Percentiles rank a stretch among this genome's conserved stretches.
Conservation (phyloP, 2,329 filamentous ascomycete species). For the Zopfia rhizophila region DNA sequence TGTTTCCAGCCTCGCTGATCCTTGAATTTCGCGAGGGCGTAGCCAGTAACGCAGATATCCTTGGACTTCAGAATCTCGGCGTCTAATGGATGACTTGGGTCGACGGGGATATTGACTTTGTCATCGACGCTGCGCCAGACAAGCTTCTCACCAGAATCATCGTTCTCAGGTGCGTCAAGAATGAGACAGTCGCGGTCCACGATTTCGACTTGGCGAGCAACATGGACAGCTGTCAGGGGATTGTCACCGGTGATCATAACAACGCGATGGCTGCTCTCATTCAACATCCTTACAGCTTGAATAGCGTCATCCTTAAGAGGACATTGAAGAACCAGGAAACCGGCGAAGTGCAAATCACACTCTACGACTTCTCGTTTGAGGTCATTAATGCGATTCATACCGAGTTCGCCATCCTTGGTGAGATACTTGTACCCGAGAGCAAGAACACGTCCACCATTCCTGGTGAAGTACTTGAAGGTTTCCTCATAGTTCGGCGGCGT, state of each 20-base stretch:
- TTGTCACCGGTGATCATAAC: constrained; percentile 99
- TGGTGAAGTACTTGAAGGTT: constrained; percentile 97
- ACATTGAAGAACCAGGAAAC: constrained; percentile 94
- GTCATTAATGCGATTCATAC: constrained; percentile 87
- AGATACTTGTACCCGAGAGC: constrained; percentile 95
- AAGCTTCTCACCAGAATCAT: constrained; percentile 79
- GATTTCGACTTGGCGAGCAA: constrained; percentile 95
- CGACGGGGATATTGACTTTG: constrained; percentile 84
- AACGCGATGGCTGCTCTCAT: constrained; percentile 97
- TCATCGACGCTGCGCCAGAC: constrained; percentile 97
- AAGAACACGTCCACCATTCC: constrained; percentile 93
- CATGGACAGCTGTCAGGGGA: constrained; percentile 93
- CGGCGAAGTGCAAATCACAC: constrained; percentile 84
- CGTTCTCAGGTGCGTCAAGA: constrained; percentile 92
- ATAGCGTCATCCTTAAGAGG: constrained; percentile 97
- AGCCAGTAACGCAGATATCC: constrained; percentile 95
- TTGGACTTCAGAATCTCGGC: constrained; percentile 82
- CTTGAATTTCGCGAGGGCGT: constrained; percentile 89
- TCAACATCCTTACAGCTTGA: constrained; percentile 93
- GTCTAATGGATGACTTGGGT: constrained; percentile 83
- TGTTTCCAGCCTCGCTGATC: constrained; percentile 79
- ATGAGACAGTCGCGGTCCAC: constrained; percentile 96
- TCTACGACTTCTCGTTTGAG: constrained; percentile 94
- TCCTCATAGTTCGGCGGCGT: constrained; percentile 92
- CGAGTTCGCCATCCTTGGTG: constrained; percentile 81